Base-by-base conservation (phyloP, 2,329 filamentous ascomycete species). In the Aspergillus piperis region DNA sequence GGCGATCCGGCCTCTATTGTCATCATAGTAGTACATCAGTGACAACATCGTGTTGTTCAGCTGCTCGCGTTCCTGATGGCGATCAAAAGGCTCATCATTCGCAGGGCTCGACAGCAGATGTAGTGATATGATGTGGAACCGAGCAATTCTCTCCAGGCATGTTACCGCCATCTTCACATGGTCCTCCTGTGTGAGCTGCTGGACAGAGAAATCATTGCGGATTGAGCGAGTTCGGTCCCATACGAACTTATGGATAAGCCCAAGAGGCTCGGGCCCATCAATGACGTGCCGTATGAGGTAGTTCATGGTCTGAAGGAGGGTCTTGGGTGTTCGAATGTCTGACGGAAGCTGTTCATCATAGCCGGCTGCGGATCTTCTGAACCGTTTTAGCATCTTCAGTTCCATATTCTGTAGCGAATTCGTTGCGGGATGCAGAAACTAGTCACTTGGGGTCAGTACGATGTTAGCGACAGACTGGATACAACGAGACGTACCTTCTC, bases 191-290 rank as follows among this genome's bases (percentile, higher is more conserved):
- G 81, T 83, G 59, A 87, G 75, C 67, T 85, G 83, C 70, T 88
- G 85, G 19, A 88, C 86, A 2, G 84, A 85, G 54, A 88, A 85
- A 69, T 89, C 86, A 67, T 88, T 88, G 42, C 86, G 82, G 60
- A 89, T 83, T 5, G 84, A 86, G 50, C 86, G 81, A 36, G 86
- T 88, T 17, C 86, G 81, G 69, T 88, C 86, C 86, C 86, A 89
- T 25, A 88, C 81, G 70, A 88, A 89, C 62, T 83, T 82, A 67
- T 88, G 84, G 11, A 87, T 80, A n/a, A 79, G 71, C 1, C 77
- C 80, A 54, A 86, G 75, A 32, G 77, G 74, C 17, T 83, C 78
- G 21, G 76, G 72, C 27, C 84, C 81, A 42, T 78, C 78, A 58
- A 88, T 73, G 8, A 88, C 73, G 65, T 81, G 70, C 44, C 81